Evolutionary conservation across 139 green algal species (phyloP).

Genomic region (Dunaliella primolecta): DNA sequence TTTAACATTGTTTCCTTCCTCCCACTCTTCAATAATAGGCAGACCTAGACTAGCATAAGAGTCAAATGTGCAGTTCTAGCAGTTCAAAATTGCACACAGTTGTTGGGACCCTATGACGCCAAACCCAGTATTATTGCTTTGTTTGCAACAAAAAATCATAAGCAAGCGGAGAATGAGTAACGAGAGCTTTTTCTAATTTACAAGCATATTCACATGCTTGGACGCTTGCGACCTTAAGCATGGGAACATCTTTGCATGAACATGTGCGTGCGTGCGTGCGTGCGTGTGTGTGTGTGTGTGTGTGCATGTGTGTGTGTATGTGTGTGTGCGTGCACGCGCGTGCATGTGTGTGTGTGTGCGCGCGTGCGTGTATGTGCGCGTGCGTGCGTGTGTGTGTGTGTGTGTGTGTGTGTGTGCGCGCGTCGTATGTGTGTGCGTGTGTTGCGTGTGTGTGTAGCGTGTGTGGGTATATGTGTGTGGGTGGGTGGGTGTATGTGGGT

Average conservation of each 20-base stretch:
- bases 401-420: constrained; percentile 2
- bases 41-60: too few species aligned
- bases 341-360: not conserved
- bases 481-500: not conserved
- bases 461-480: not conserved
- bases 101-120: too few species aligned
- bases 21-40: too few species aligned
- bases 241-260: not conserved
- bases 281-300: constrained; percentile 5
- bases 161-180: too few species aligned
- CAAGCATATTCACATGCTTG: too few species aligned
- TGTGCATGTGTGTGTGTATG: not conserved
- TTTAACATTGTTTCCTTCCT: too few species aligned
- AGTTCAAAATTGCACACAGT: too few species aligned
- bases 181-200: too few species aligned
- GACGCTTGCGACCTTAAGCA: too few species aligned
- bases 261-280: not conserved
- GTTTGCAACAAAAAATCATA: too few species aligned
- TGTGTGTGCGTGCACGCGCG: not conserved
- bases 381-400: constrained; percentile 1
- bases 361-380: not conserved
- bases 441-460: not conserved
- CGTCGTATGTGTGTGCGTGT: not conserved
- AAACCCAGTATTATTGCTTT: too few species aligned
- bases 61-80: too few species aligned